phyloP scores from a whole-genome alignment of 2,329 filamentous ascomycete species.

The Pleomassaria siparia region DNA sequence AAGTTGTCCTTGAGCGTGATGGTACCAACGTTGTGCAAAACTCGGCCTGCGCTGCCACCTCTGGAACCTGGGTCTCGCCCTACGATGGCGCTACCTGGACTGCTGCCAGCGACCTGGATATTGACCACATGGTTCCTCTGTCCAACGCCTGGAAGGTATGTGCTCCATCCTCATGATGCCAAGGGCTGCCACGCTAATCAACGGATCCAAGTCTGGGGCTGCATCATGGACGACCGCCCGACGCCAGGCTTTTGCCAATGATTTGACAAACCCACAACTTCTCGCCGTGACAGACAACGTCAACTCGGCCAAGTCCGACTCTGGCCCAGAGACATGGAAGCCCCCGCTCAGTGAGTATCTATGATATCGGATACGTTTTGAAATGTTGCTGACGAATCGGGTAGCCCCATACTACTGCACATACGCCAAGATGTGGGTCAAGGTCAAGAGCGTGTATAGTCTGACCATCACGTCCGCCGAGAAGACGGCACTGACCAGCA shows the following conservation, averaged over 20 bases:
- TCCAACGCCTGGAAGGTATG: constrained; percentile 75
- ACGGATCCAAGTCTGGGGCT: constrained; percentile 60
- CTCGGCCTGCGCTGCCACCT: constrained; percentile 62
- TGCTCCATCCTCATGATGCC: neutral
- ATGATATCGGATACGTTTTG: neutral
- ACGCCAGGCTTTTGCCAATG: constrained; percentile 74
- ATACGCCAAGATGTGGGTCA: constrained; percentile 75
- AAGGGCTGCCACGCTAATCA: neutral
- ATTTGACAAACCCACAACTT: constrained; percentile 73
- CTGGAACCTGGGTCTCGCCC: constrained; percentile 69
- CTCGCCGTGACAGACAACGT: constrained; percentile 77
- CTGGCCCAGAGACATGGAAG: constrained; percentile 74
- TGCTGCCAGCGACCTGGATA: constrained; percentile 69
- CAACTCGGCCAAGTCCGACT: constrained; percentile 74
- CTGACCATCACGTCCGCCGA: constrained; percentile 71
- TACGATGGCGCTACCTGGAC: constrained; percentile 76
- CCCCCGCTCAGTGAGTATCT: constrained; percentile 46
- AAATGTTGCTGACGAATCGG: neutral
- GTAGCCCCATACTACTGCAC: constrained; percentile 69
- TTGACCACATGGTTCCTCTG: constrained; percentile 81
- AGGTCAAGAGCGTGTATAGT: constrained; percentile 72
- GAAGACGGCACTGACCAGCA: constrained; percentile 66
- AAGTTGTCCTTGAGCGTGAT: constrained; percentile 73
- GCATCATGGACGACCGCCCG: constrained; percentile 68
- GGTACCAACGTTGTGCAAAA: constrained; percentile 63